Conservation (phyloP, 2,329 filamentous ascomycete species). For the Ophiocordyceps camponoti-floridani region DNA sequence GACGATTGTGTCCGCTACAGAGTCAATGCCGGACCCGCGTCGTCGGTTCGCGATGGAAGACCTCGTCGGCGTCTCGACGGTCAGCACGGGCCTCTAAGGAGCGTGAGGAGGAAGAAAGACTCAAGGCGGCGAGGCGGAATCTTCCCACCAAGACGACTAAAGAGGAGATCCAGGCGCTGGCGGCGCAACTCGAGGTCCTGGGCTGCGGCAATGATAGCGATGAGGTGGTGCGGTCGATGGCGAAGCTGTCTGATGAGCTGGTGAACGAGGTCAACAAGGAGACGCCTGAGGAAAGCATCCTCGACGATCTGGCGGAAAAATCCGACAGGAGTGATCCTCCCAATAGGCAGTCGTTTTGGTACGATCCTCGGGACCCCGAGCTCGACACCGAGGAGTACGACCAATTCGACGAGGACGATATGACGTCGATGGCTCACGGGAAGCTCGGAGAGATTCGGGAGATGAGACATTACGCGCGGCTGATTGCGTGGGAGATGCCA, state of each 20-base stretch:
- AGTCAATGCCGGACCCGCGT: constrained; percentile 7
- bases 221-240: constrained; percentile 15
- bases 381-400: constrained; percentile 33
- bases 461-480: constrained; percentile 69
- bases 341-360: constrained; percentile 26
- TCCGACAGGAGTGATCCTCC: constrained; percentile 14
- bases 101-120: constrained; percentile 5
- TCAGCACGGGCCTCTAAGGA: not conserved
- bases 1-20: constrained; percentile 9
- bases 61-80: constrained; percentile 11
- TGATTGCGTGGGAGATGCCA: constrained; percentile 93
- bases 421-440: constrained; percentile 64
- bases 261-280: constrained; percentile 10
- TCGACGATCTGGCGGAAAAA: constrained; percentile 13
- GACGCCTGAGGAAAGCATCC: constrained; percentile 12
- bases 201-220: constrained; percentile 9
- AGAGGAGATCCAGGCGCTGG: constrained; percentile 11
- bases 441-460: constrained; percentile 83
- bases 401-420: constrained; percentile 64
- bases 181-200: constrained; percentile 6
- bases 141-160: not conserved
- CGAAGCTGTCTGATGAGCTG: constrained; percentile 15
- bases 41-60: constrained; percentile 12
- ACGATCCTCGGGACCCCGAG: constrained; percentile 29
- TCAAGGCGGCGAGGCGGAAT: constrained; percentile 1